Percentiles rank a stretch among this genome's conserved stretches.
Conservation (phyloP, 2,329 filamentous ascomycete genomes). For the Epichloe gansuensis region DNA sequence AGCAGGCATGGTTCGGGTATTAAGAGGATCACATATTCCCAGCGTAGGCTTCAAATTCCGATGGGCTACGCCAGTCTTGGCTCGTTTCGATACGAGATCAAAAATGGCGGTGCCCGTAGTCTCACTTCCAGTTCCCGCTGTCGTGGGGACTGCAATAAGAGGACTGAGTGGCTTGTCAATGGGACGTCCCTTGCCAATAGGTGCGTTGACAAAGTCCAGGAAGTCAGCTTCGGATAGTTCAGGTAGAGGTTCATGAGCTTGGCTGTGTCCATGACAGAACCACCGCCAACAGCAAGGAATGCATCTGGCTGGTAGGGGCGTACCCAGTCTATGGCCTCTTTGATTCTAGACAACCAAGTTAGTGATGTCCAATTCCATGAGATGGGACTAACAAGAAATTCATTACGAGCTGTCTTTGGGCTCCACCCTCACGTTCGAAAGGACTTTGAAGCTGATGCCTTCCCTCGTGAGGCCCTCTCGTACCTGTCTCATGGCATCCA, state of each 20-base stretch:
- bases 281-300: constrained; percentile 79
- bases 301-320: constrained; percentile 75
- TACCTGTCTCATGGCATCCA: constrained; percentile 85
- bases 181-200: constrained; percentile 73
- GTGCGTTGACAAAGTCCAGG: constrained; percentile 94
- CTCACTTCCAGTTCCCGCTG: constrained; percentile 78
- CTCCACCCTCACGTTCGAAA: constrained; percentile 69
- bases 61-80: constrained; percentile 94
- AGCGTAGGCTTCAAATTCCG: constrained; percentile 90
- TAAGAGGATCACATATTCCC: constrained; percentile 74
- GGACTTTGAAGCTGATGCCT: constrained; percentile 71
- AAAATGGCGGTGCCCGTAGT: constrained; percentile 98
- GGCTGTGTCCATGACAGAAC: constrained; percentile 94
- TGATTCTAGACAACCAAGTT: constrained; percentile 43
- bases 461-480: constrained; percentile 67
- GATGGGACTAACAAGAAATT: not conserved
- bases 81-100: constrained; percentile 76
- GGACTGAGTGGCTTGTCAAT: constrained; percentile 60
- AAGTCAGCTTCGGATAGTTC: constrained; percentile 82
- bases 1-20: constrained; percentile 91
- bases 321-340: constrained; percentile 77
- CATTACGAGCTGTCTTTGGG: constrained; percentile 85
- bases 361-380: constrained; percentile 18
- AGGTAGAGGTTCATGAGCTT: constrained; percentile 98
- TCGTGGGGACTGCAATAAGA: constrained; percentile 74